Base-by-base conservation (phyloP, 1,139 yeast genomes). In the Hyphopichia buzzinii region DNA sequence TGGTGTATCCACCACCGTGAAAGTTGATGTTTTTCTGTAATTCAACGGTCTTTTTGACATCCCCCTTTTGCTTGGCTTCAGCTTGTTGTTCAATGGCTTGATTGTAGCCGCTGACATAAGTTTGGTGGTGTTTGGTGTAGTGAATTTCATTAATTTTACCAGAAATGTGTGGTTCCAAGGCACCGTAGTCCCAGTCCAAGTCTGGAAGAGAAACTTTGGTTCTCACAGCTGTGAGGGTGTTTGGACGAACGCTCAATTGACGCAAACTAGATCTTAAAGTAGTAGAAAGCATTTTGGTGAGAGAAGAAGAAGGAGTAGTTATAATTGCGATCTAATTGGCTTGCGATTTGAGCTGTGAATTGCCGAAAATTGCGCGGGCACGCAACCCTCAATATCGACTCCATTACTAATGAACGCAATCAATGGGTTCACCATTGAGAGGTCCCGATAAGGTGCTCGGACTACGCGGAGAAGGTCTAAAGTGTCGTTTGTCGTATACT, bases 1-100 rank as follows among this genome's bases (percentile, higher is more conserved):
- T 68, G 38, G 67, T 63, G 55, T 67, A 65, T 24, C 74, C 74
- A 34, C 74, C 74, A 36, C 72, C 73, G 43, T 66, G 66, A 57
- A 68, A 68, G 42, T 66, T 67, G 57, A 68, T 64, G 40, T 55
- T 54, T 42, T 66, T 64, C 40, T 64, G 67, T 43, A 65, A 55
- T 38, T 56, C 67, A 31, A 67, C 54, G 40, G 66, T 57, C 39
- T 58, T 56, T 44, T 58, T 60, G 36, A 67, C 66, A 38, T 67
- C 71, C 8, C 68, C 69, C 36, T 62, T 59, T 30, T 55, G 49
- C 40, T 57, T 49, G 38, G 71, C 71, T 41, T 54, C 62, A 26
- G 59, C 57, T 26, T 57, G 56, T 38, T 60, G 62, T 38, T 67
- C 70, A 45, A 65, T 52, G 32, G 74, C 70, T 26, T 59, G 51